Evolutionary conservation across 352 stramenopile genomes (phyloP), one percentile per base, ranked within the genome.

Genomic region (Elongisporangium anandrum): DNA sequence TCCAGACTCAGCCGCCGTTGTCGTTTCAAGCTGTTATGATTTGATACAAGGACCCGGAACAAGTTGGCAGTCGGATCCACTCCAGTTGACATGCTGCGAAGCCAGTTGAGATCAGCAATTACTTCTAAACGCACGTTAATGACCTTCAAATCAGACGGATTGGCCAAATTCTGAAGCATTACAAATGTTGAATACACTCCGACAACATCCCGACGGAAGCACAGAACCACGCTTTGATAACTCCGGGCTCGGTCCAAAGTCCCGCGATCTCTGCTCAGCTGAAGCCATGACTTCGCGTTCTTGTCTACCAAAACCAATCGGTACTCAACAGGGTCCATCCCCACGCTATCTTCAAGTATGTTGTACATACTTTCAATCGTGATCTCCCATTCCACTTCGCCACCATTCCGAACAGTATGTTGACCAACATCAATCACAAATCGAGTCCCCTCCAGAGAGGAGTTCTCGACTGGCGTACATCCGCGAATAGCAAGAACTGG

Each of bases 301-400:
- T 81, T 73, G 48, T 96, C 85, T 3, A 90, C 82, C 10, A 91
- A 68, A 57, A 77, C 75, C 17, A 96, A 57, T 23, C 81, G 85
- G 59, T 94, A 96, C 20, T 94, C 85, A 1, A 94, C 74, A 4
- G 76, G 70, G 41, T 93, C 80, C 38, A 77, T 64, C 12, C 65
- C 56, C n/a, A 52, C 52, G 48, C 53, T 50, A 15, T 83, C 72
- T 38, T 57, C 57, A 34, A 56, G 60, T 34, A 60, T 67, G 47
- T 66, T 85, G 56, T 85, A 90, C n/a, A 87, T 59, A 50, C 81
- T 87, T 64, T 96, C 85, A 19, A 96, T 75, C 1, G 87, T 94
- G 57, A 96, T 93, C 52, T 96, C 87, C 87, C 87, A 96, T 59
- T 96, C 87, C 19, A 96, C 79, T 67, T 94, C 85, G 60, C 83